Evolutionary conservation across 2,329 filamentous ascomycete genomes (phyloP).

Genomic region (Mycosphaerelloides madeirae): DNA sequence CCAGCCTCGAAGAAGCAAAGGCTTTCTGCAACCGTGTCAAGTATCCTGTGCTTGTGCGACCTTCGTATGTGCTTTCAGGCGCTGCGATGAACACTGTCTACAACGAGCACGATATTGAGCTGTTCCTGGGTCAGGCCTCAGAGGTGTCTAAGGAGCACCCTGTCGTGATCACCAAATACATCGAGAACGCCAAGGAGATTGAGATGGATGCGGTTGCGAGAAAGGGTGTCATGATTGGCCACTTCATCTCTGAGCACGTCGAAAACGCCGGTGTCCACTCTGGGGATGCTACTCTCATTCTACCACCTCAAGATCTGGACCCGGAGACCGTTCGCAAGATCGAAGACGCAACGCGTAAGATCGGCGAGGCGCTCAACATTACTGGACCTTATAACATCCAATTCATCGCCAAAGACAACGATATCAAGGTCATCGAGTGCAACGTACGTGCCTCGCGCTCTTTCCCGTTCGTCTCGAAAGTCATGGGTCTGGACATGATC

Average conservation of each 20-base stretch:
- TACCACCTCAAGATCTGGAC: constrained; percentile 90
- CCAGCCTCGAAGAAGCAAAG: constrained; percentile 85
- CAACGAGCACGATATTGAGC: constrained; percentile 85
- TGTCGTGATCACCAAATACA: constrained; percentile 98
- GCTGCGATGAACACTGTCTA: constrained; percentile 99
- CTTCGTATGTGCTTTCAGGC: constrained; percentile 93
- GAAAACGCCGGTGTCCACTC: constrained; percentile 99
- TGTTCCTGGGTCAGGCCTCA: constrained; percentile 81
- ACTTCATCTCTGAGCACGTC: constrained; percentile 98
- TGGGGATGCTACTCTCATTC: constrained; percentile 90
- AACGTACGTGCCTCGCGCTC: constrained; percentile 95
- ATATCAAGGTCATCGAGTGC: constrained; percentile 99
- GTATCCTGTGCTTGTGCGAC: constrained; percentile 91
- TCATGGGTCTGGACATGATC: constrained; percentile 95
- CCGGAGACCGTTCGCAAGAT: constrained; percentile 84
- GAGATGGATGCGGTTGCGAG: constrained; percentile 98
- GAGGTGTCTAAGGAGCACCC: constrained; percentile 94
- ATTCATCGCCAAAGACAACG: constrained; percentile 98
- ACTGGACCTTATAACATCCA: constrained; percentile 98
- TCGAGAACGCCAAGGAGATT: constrained; percentile 98
- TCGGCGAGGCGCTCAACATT: constrained; percentile 87
- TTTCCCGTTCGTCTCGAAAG: constrained; percentile 97
- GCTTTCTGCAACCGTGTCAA: constrained; percentile 82
- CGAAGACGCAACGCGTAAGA: constrained; percentile 91
- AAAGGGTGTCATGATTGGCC: constrained; percentile 82